Evolutionary conservation across 495 filamentous ascomycete genomes (phyloP), one percentile per base, ranked within the genome.

Genomic region (Tuber melanosporum): DNA sequence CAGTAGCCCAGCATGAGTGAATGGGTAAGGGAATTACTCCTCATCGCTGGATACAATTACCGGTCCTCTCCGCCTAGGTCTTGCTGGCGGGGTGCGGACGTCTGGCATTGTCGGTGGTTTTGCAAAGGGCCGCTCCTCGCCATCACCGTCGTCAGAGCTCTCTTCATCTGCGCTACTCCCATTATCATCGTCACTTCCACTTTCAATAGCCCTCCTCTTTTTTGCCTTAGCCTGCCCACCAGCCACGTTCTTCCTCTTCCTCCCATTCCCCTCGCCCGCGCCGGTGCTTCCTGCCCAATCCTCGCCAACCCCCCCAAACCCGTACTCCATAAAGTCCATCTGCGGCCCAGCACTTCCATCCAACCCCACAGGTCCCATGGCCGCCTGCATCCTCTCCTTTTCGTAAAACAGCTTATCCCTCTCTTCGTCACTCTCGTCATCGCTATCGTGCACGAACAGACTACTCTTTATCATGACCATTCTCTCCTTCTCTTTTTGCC

Each of bases 401-500:
- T 76, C 75, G 66, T 84, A 80, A 70, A 85, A 85, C 42, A 41
- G 41, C 19, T 47, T 74, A 66, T 84, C 83, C 43, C 74, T 73
- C 62, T 84, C 84, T 15, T 77, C 79, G 66, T 85, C 82, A 47
- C 71, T 76, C 62, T 85, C 82, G 26, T 85, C 84, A 45, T 85
- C 84, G 47, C 77, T 81, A 39, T 75, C 75, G 26, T 91, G 87
- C 49, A 99, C 91, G 83, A 90, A 96, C 57, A 95, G 84, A 32
- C 89, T 89, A 82, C 91, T 94, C 87, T 97, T 98, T 84, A 97
- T 92, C 83, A 91, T 91, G 32, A 62, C 47, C 32, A 78, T 81
- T 4, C 83, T 82, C n/a, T 77, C 78, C 41, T 84, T 85, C 10
- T 86, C 85, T 17, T 85, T 85, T 1, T 83, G 80, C 17, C 83